phyloP scores from a whole-genome alignment of 1,284 basidiomycete genomes.

The Thecaphora frezii region DNA sequence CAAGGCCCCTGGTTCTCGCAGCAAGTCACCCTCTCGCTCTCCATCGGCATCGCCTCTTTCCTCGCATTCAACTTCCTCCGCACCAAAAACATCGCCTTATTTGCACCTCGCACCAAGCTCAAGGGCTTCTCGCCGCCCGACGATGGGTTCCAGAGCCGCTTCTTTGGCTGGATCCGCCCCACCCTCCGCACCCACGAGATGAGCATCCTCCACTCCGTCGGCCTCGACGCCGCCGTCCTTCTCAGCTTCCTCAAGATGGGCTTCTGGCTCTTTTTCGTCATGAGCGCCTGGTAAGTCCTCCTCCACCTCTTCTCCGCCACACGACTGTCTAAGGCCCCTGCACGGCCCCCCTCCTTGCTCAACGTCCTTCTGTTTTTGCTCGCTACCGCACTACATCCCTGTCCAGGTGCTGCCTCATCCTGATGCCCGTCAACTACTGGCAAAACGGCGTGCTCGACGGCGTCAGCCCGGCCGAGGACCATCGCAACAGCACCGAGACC shows the following conservation, averaged over 20 bases:
- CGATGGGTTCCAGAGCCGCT: slow-evolving; percentile 70
- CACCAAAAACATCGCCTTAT: slow-evolving; percentile 82
- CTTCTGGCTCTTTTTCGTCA: slow-evolving; percentile 81
- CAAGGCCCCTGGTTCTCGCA: slow-evolving; percentile 87
- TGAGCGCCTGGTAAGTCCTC: slow-evolving; percentile 66
- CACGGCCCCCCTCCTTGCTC: too few species aligned
- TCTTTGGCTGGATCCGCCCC: slow-evolving; percentile 94
- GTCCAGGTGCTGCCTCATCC: slow-evolving; percentile 23
- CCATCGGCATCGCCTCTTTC: slow-evolving; percentile 78
- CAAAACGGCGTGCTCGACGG: slow-evolving; percentile 57
- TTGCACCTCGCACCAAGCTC: slow-evolving; percentile 87
- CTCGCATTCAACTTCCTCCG: slow-evolving; percentile 84
- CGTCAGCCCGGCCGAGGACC: slow-evolving; percentile 49
- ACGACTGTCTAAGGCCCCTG: too few species aligned
- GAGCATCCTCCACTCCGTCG: slow-evolving; percentile 92
- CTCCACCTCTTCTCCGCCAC: too few species aligned
- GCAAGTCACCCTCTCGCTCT: slow-evolving; percentile 76
- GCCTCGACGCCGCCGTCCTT: slow-evolving; percentile 90
- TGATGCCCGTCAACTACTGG: slow-evolving; percentile 58
- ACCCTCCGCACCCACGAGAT: slow-evolving; percentile 87
- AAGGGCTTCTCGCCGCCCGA: slow-evolving; percentile 92
- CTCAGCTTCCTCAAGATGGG: slow-evolving; percentile 93
- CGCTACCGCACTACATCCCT: slow-evolving; percentile 1
- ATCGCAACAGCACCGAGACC: slow-evolving; percentile 8
- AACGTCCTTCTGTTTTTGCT: slow-evolving; percentile 42